A percentile compares a stretch with the other conserved stretches of the same genome.
phyloP scores from a whole-genome alignment of 768 basidiomycete genomes.

The Russula dissimulans region DNA sequence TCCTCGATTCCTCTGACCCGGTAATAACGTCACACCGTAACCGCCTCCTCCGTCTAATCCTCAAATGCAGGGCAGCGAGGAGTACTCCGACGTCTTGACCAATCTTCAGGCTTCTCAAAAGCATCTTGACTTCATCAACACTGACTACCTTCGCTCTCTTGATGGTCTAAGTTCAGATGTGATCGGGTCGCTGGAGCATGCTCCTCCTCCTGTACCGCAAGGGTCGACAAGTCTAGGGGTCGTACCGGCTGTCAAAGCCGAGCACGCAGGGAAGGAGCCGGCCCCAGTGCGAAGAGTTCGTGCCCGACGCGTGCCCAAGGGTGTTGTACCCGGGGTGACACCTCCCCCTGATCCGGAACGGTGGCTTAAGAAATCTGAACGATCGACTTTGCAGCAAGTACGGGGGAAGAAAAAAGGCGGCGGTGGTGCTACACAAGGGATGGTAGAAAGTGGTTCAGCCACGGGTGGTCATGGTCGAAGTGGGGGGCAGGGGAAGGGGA shows the following conservation, averaged over 20 bases:
- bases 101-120: constrained; percentile 76
- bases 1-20: constrained; percentile 68
- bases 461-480: constrained; percentile 29
- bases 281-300: constrained; percentile 39
- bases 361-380: constrained; percentile 82
- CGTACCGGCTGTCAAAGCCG: constrained; percentile 27
- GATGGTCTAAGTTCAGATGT: constrained; percentile 46
- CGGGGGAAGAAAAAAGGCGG: constrained; percentile 47
- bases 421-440: constrained; percentile 65
- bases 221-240: constrained; percentile 21
- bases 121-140: constrained; percentile 77
- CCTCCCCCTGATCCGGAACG: constrained; percentile 80
- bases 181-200: constrained; percentile 47
- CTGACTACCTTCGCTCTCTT: constrained; percentile 56
- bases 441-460: constrained; percentile 29
- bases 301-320: constrained; percentile 59
- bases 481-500: constrained; percentile 44
- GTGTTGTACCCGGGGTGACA: constrained; percentile 70
- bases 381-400: constrained; percentile 44
- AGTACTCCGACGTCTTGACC: constrained; percentile 78
- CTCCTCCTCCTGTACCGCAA: constrained; percentile 44
- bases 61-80: constrained; percentile 61
- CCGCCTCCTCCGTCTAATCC: constrained; percentile 11
- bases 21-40: constrained; percentile 37
- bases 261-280: constrained; percentile 27